Evolutionary conservation across 345 rosid genomes (phyloP), one percentile per base, ranked within the genome.

Genomic region (Rhodomyrtus tomentosa): DNA sequence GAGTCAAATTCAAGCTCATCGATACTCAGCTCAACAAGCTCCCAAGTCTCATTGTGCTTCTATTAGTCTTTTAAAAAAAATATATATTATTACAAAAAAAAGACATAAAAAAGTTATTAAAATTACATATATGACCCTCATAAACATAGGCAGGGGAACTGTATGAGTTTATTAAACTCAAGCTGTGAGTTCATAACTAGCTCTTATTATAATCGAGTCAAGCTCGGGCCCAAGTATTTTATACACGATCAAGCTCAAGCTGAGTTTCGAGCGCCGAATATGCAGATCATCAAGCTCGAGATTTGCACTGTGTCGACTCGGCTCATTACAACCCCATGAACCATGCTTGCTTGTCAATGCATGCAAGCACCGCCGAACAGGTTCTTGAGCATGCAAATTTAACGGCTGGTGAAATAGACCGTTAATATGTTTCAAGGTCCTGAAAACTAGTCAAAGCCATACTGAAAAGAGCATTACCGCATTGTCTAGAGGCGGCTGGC

Each of bases 381-480:
- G 76, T 22, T 62, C 42, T 38, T 10, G 24, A 62, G 76, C 76
- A 7, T 62, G 76, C 24, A 62, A 62, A 62, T 18, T 38, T 32
- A 62, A 62, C 18, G 38, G 32, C 20, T 62, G 9, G 36, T 32
- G 74, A 62, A 53, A 32, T 62, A 32, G 45, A 18, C 76, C 42
- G 20, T 62, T 62, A 22, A 40, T 40, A 32, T 32, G 76, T 32
- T 51, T 42, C 32, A 54, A 55, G 27, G 22, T 13, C 32, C 24
- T 55, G 50, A 53, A 83, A 5, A 50, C 6, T 24, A 56, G 74
- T 42, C 14, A 27, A 72, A 62, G 20, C 20, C 76, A 8, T 62
- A 62, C 73, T 6, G 55, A 4, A 54, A 45, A 38, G 38, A n/a
- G 24, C 54, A 38, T 73, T 92, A 95, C 99, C 99, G 3, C 56